Conservation (phyloP, 176 grass and related monocot genomes). For the Poa pratensis region DNA sequence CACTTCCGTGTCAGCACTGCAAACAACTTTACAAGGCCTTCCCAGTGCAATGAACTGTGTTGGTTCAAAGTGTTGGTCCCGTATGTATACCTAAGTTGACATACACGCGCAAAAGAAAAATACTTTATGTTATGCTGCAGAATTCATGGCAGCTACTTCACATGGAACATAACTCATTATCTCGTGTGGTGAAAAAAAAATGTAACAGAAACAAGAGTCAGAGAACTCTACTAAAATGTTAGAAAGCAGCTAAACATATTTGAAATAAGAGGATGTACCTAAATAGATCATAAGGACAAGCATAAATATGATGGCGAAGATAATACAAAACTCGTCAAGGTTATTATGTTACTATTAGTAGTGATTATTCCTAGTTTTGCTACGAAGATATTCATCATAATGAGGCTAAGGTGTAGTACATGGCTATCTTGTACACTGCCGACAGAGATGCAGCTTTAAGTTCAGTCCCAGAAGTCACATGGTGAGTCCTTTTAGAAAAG, state of each 20-base stretch:
- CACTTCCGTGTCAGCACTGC: conserved; percentile 61
- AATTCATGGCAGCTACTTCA: conserved; percentile 28
- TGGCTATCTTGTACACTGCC: not conserved
- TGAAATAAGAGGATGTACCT: conserved; percentile 23
- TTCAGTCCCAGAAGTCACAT: not conserved
- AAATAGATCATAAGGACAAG: conserved; percentile 7
- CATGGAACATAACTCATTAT: not conserved
- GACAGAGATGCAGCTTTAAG: conserved; percentile 16
- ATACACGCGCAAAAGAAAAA: not conserved
- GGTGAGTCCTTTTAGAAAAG: conserved; percentile 25
- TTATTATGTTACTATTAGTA: conserved; percentile 1
- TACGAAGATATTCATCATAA: not conserved
- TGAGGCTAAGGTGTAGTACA: not conserved
- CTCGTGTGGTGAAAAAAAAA: conserved; percentile 11
- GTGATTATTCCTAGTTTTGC: not conserved
- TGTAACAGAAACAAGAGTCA: conserved; percentile 18
- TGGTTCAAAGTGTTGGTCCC: conserved; percentile 80
- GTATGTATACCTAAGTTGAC: conserved; percentile 80
- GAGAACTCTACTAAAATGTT: conserved; percentile 20
- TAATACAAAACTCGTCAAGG: conserved; percentile 27
- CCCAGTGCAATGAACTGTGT: conserved; percentile 85
- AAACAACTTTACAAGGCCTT: conserved; percentile 79
- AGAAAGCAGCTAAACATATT: conserved; percentile 17
- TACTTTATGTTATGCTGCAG: conserved; percentile 8
- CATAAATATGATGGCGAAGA: conserved; percentile 23